Evolutionary conservation across 352 stramenopile species (phyloP).

Genomic region (Pythium apleroticum): DNA sequence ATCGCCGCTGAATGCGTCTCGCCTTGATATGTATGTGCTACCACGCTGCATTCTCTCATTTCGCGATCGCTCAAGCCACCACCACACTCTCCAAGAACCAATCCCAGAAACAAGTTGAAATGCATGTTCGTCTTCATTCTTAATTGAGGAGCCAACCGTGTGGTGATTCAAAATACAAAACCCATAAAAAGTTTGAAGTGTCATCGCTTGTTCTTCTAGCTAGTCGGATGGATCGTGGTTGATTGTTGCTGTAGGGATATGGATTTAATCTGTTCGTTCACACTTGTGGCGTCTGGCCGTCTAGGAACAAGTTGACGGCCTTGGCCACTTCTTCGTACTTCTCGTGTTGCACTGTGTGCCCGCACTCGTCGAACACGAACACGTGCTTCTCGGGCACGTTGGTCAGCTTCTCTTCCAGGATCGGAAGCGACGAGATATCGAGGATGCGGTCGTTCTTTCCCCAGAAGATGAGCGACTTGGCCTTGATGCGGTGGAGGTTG

Average conservation of each 20-base stretch:
- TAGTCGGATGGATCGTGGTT: neutral
- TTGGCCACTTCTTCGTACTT: constrained; percentile 49
- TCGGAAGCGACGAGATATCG: constrained; percentile 65
- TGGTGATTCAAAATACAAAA: neutral
- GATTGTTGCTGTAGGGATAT: neutral
- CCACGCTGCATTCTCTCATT: neutral
- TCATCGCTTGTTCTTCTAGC: no score
- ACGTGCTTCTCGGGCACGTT: constrained; percentile 36
- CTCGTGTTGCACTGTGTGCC: constrained; percentile 73
- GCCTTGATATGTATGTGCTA: neutral
- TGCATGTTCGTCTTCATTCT: neutral
- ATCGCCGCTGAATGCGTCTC: neutral
- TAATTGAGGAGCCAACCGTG: neutral
- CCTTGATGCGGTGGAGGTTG: constrained; percentile 52
- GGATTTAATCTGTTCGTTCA: neutral
- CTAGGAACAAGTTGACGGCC: constrained; percentile 66
- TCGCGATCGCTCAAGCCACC: neutral
- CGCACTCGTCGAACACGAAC: constrained; percentile 60
- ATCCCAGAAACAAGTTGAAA: neutral
- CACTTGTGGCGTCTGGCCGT: constrained; percentile 9
- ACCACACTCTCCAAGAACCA: neutral
- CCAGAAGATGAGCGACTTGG: constrained; percentile 68
- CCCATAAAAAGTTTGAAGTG: neutral
- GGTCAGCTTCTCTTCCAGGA: constrained; percentile 50
- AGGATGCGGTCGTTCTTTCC: constrained; percentile 69